Base-by-base conservation (phyloP, 306 rosid genomes). In the Psophocarpus tetragonolobus region DNA sequence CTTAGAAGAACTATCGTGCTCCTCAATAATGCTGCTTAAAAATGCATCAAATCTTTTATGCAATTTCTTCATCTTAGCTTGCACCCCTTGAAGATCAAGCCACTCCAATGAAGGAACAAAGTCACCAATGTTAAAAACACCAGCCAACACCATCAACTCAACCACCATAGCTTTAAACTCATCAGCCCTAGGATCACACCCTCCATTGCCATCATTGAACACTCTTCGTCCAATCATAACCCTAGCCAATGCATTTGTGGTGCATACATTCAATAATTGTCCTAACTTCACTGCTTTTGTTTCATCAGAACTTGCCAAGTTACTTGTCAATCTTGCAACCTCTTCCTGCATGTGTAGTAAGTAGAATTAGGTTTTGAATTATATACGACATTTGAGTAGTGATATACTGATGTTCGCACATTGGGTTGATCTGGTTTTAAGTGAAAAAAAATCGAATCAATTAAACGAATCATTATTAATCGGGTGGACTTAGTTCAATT, bases 1-100 rank as follows among this genome's bases (percentile, higher is more conserved):
- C 4, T 71, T 73, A 56, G 71, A 51, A 70, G 2, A 18, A 10
- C 3, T 18, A 9, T 83, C 80, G 76, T 89, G 92, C 8, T 90
- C 97, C 33, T 87, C 90, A 33, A 94, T 24, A 27, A 90, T 90
- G 29, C 58, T 44, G 0, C 86, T 64, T 33, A 94, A 83, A 35
- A 94, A 92, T 10, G 79, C 77, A 69, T 94, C 98, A 70, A 94
- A 94, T 53, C 87, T 82, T 77, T 84, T 83, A 73, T 94, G 98
- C 1, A 92, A 81, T 83, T 76, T 90, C 84, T 89, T 92, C 97
- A 94, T 92, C 86, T 91, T 89, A 0, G 57, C 80, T 4, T 81
- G 90, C 11, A 94, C 97, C 0, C 98, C 95, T 74, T 84, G 90
- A 36, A 94, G 66, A 73, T 94, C 98, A 0, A 94, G 82, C 78